phyloP scores from a whole-genome alignment of 352 stramenopile genomes.

The Thalassiosira livingstoniorum region DNA sequence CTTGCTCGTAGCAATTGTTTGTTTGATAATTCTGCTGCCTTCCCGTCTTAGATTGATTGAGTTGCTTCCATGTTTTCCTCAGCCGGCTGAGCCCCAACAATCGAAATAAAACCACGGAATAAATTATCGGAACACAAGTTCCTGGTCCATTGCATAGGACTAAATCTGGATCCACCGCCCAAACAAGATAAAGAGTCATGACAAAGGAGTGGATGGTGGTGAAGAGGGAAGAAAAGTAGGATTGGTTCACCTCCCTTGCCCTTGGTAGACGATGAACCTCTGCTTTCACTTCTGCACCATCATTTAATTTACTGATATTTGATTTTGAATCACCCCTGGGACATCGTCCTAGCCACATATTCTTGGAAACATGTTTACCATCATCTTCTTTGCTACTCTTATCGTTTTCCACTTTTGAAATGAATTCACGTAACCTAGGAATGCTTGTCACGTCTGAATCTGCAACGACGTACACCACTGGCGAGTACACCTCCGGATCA shows the following conservation, averaged over 20 bases:
- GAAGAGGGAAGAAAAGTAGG: constrained; percentile 90
- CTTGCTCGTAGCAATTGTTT: background rate
- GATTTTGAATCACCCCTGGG: too few relatives aligned
- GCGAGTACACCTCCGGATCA: constrained; percentile 87
- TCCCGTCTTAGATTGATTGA: background rate
- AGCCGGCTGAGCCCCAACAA: constrained; percentile 71
- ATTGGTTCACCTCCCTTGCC: constrained; percentile 94
- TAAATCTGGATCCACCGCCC: constrained; percentile 87
- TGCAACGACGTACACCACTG: constrained; percentile 91
- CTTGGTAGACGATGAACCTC: constrained; percentile 88
- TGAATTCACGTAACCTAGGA: constrained; percentile 44
- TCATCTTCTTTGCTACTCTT: background rate
- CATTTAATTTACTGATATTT: too few relatives aligned
- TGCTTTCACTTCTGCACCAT: too few relatives aligned
- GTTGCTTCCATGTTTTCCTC: background rate
- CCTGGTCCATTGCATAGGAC: constrained; percentile 94
- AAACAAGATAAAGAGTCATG: constrained; percentile 84
- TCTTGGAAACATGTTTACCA: background rate
- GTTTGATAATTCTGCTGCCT: background rate
- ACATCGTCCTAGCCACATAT: constrained; percentile 27
- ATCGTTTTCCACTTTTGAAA: constrained; percentile 18
- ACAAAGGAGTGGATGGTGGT: constrained; percentile 89
- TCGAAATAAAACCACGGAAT: constrained; percentile 88
- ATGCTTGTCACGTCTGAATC: constrained; percentile 91
- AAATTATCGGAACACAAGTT: constrained; percentile 93